A percentile compares a stretch with the other conserved stretches of the same genome.
Conservation (phyloP, 2,329 filamentous ascomycete genomes). For the Fusarium liriodendri region DNA sequence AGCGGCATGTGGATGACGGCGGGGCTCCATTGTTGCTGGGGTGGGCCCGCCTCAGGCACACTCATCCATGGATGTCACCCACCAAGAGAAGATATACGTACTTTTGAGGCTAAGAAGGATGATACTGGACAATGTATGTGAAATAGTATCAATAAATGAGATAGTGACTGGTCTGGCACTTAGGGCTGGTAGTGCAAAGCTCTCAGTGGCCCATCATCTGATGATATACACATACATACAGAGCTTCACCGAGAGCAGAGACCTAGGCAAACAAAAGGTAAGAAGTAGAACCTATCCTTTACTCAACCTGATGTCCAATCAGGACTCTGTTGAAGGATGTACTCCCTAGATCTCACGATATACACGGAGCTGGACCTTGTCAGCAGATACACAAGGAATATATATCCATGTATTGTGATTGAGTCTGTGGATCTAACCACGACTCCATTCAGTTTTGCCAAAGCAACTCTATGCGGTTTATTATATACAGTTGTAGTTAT, state of each 20-base stretch:
- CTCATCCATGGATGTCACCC: neutral
- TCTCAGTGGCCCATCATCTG: neutral
- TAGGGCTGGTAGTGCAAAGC: neutral
- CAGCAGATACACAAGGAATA: neutral
- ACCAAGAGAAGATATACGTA: neutral
- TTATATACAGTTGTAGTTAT: constrained; percentile 2
- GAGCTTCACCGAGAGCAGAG: neutral
- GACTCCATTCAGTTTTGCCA: neutral
- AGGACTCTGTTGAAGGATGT: neutral
- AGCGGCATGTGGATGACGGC: neutral
- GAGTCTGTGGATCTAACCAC: neutral
- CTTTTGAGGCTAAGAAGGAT: neutral
- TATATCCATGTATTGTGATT: neutral
- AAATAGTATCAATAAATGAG: neutral
- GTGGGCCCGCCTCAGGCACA: neutral
- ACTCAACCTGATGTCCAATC: neutral
- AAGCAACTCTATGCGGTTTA: neutral
- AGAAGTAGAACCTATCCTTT: neutral
- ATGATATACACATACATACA: neutral
- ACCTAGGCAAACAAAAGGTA: neutral
- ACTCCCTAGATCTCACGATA: neutral
- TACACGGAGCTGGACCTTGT: neutral
- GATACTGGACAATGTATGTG: neutral
- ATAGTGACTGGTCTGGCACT: neutral
- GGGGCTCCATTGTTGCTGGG: neutral